Conservation (phyloP, 1,139 yeast genomes). For the Magnusiomyces clavatus region DNA sequence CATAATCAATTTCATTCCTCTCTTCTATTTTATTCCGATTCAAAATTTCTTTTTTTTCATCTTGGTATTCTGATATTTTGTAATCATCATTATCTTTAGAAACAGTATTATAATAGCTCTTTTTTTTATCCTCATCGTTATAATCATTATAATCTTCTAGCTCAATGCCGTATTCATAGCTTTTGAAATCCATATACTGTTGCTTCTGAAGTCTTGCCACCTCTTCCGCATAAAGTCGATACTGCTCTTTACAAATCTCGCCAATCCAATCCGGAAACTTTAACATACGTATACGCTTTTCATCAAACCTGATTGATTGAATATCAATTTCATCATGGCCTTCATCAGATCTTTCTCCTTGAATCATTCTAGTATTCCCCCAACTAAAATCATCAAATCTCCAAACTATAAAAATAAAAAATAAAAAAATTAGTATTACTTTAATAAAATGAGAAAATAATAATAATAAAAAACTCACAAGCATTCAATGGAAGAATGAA, state of each 20-base stretch:
- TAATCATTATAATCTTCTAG: not conserved
- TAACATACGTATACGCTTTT: conserved; percentile 6
- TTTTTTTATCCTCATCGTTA: not conserved
- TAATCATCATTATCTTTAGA: too few species aligned
- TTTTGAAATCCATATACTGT: not conserved
- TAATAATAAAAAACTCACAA: conserved; percentile 25
- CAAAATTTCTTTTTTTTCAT: too few species aligned
- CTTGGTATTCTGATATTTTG: too few species aligned
- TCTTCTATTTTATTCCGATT: too few species aligned
- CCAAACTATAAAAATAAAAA: conserved; percentile 40
- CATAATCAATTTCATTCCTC: too few species aligned
- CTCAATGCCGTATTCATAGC: too few species aligned
- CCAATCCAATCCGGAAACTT: conserved; percentile 10
- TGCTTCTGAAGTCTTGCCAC: too few species aligned
- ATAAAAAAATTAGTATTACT: not conserved
- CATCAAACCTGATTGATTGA: conserved; percentile 1
- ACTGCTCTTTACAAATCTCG: not conserved
- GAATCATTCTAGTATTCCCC: conserved; percentile 84
- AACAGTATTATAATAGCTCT: not conserved
- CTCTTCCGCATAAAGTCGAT: too few species aligned
- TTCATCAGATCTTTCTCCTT: conserved; percentile 38
- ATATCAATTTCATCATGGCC: not conserved
- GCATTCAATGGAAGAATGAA: conserved; percentile 79
- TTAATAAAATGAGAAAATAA: not conserved
- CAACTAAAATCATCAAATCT: conserved; percentile 92